Conservation (phyloP, 352 stramenopile genomes). For the Globisporangium yorkense region DNA sequence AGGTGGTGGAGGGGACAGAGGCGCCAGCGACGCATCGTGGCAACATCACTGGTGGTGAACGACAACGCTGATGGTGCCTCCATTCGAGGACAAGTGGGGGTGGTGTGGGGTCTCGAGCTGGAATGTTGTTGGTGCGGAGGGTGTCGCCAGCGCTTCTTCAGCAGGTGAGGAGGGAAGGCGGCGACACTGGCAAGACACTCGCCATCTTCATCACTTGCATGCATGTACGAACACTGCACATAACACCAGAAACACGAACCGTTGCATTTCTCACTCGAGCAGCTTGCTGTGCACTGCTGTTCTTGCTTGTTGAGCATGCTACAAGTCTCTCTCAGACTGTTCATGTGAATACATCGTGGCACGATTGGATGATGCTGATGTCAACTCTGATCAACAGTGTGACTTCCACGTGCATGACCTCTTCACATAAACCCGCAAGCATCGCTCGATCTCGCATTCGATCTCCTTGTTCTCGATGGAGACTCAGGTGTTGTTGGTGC, state of each 20-base stretch:
- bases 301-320: neutral
- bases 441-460: neutral
- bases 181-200: too few species aligned
- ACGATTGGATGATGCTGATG: too few species aligned
- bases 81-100: too few species aligned
- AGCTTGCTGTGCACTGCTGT: neutral
- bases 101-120: too few species aligned
- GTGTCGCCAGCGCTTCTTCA: too few species aligned
- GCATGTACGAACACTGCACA: neutral
- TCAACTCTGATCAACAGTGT: too few species aligned
- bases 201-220: neutral
- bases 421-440: conserved; percentile 13
- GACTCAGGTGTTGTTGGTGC: neutral
- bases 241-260: neutral
- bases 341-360: too few species aligned
- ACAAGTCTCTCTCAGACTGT: neutral
- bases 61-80: too few species aligned
- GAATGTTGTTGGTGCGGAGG: too few species aligned
- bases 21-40: neutral
- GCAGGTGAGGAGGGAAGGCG: too few species aligned
- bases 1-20: neutral
- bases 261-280: neutral
- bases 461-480: neutral
- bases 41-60: too few species aligned
- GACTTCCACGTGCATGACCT: too few species aligned